Base-by-base conservation (phyloP, 805 yeast species). In the Sugiyamaella marilandica region DNA sequence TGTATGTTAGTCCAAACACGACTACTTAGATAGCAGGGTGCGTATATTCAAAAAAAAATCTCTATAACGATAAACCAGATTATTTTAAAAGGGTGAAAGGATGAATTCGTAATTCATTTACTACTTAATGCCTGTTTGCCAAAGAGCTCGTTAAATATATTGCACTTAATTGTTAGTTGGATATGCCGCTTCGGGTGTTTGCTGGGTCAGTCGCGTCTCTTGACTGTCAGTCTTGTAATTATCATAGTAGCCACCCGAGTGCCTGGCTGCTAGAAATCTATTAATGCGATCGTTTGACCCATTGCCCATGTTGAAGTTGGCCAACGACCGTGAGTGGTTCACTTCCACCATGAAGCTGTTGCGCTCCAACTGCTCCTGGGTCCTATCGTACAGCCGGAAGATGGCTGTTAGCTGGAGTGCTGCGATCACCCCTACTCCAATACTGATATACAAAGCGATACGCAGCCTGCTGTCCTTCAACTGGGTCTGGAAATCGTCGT, bases 241-340 rank as follows among this genome's bases (percentile, higher is more conserved):
- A 34, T 59, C 52, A 36, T 57, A 59, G 47, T 55, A 57, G 10
- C 52, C 51, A 10, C 60, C 51, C 2, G 47, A 44, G 11, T 66
- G 61, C 21, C 72, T 59, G 11, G 58, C 61, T 18, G 56, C 79
- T 51, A 83, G 57, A 61, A 83, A 83, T 54, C 88, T 70, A 53
- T 74, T 70, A 24, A 82, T 73, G 35, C 87, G 70, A 2, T 80
- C 76, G 47, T 76, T 65, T 55, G 77, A 76, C 18, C 75, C 71
- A 5, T 62, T 67, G 31, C 81, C 86, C 37, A 75, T 63, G 1
- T 84, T 84, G 60, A 73, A 80, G 62, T 82, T 82, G 14, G 68
- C 57, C 51, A 75, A 74, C 0, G 81, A 78, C 10, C 48, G 53
- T 3, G 55, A 16, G 31, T 68, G 67, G 9, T 60, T 51, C 43